A percentile compares a stretch with the other conserved stretches of the same genome.
These are phyloP conservation scores for Piedraia hortae DNA, from an alignment of 2,329 filamentous ascomycete species.

Conservation along the genomic window DNA sequence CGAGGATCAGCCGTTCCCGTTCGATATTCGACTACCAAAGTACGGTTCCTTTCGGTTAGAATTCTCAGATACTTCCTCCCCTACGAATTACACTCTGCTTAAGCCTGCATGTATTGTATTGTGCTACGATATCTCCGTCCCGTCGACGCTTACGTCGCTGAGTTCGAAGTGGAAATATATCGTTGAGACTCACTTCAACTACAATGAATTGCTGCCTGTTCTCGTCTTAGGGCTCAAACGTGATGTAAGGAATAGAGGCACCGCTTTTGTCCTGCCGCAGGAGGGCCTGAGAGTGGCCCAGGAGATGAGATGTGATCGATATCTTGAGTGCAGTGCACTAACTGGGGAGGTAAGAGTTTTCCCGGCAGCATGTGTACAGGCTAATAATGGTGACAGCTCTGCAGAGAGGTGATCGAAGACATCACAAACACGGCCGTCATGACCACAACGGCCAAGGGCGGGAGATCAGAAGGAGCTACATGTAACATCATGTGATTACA, in stretches of 20 bases:
- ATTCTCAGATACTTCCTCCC: slow-evolving; percentile 28
- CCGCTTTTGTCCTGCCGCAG: slow-evolving; percentile 23
- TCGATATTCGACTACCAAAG: slow-evolving; percentile 29
- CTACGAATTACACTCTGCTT: slow-evolving; percentile 28
- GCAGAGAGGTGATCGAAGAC: slow-evolving; percentile 31
- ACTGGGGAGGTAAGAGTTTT: slow-evolving; percentile 18
- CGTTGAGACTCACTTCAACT: slow-evolving; percentile 25
- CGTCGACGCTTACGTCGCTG: slow-evolving; percentile 22
- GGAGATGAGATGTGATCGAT: slow-evolving; percentile 31
- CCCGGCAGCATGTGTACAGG: not conserved
- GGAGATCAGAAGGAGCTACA: slow-evolving; percentile 6
- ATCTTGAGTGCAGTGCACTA: slow-evolving; percentile 33
- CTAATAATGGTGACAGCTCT: slow-evolving; percentile 17
- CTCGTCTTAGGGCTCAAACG: slow-evolving; percentile 32
- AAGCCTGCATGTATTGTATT: slow-evolving; percentile 27
- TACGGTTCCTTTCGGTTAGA: slow-evolving; percentile 27
- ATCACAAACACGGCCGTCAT: slow-evolving; percentile 29
- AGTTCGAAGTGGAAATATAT: slow-evolving; percentile 18
- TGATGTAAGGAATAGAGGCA: slow-evolving; percentile 23
- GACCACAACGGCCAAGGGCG: slow-evolving; percentile 27
- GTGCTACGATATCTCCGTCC: slow-evolving; percentile 30
- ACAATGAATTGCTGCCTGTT: slow-evolving; percentile 24
- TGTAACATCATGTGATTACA: slow-evolving; percentile 8
- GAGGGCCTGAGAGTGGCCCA: slow-evolving; percentile 24
- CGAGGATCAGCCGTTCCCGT: slow-evolving; percentile 29